Conservation (phyloP, 441 rosid genomes). For the Macaranga tanarius region DNA sequence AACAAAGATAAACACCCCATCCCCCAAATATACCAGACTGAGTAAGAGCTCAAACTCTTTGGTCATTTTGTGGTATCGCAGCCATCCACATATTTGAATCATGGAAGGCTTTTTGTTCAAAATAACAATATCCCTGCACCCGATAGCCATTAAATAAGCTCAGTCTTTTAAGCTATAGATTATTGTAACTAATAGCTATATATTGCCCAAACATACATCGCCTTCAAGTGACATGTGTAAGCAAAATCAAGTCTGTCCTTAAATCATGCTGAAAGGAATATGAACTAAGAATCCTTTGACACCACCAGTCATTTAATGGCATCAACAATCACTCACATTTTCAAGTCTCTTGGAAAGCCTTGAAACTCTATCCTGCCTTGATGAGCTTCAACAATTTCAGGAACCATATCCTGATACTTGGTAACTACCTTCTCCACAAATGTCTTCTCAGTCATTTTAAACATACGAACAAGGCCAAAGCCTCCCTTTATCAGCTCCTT, state of each 20-base stretch:
- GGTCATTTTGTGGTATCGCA: background rate
- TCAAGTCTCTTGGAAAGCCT: slow-evolving; percentile 17
- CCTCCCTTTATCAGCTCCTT: slow-evolving; percentile 13
- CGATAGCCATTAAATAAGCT: background rate
- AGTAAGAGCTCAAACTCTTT: background rate
- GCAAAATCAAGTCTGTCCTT: background rate
- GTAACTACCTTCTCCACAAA: slow-evolving; percentile 17
- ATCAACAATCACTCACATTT: background rate
- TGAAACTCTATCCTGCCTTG: slow-evolving; percentile 25
- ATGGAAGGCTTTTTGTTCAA: background rate
- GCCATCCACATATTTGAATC: background rate
- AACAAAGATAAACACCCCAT: background rate
- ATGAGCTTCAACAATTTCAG: slow-evolving; percentile 24
- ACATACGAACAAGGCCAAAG: background rate
- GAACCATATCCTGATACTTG: slow-evolving; percentile 19
- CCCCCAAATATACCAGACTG: background rate
- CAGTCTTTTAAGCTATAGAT: background rate
- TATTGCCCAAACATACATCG: background rate
- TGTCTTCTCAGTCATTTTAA: slow-evolving; percentile 3
- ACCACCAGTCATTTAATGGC: background rate
- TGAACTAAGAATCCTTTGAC: background rate
- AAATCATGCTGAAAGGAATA: background rate
- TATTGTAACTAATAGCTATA: background rate
- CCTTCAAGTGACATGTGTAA: no score
- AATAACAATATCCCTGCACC: background rate